Evolutionary conservation across 1,284 basidiomycete genomes (phyloP), one percentile per base, ranked within the genome.

Genomic region (Cystobasidium sp.): DNA sequence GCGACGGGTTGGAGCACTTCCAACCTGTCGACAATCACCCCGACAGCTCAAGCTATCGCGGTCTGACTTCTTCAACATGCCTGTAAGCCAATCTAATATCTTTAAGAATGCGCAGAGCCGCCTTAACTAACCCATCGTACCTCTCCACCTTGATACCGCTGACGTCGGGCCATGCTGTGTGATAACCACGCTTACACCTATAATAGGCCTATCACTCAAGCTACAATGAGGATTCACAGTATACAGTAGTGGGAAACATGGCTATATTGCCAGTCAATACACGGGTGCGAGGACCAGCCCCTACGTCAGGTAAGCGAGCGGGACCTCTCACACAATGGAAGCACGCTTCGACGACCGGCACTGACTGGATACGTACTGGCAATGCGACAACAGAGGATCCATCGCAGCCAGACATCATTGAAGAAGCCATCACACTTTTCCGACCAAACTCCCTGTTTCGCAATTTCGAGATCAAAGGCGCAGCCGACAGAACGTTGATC

Each of bases 381-480:
- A 46, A 22, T 9, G 24, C 44, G n/a, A 44, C 46, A 6, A 20
- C 56, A 85, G 93, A 91, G 78, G 92, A 96, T 82, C 86, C 89
- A 0, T 87, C 88, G 12, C 85, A 89, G 76, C 87, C 88, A 52
- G 97, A 99, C 83, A 94, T 99, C 79, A 88, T 99, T 78, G 95
- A 98, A 83, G 97, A 99, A 85, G 90, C 94, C 3, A 86, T 99
- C 68, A 93, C 97, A 84, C 89, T 99, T 74, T 99, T 99, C 85
- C 91, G 97, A 65, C 95, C 97, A 81, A 99, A 99, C 85, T 97
- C 94, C 59, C 90, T 99, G 76, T 99, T 99, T 85, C 91, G 97
- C 81, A 99, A 99, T 86, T 99, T 99, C 82, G 97, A 99, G 86
- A 99, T 99, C 88, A 97, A 98, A 84, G 81, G 97, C 37, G 91